These are phyloP conservation scores for Pichia deserticola DNA, from an alignment of 805 yeast genomes.

Conservation along the genomic window DNA sequence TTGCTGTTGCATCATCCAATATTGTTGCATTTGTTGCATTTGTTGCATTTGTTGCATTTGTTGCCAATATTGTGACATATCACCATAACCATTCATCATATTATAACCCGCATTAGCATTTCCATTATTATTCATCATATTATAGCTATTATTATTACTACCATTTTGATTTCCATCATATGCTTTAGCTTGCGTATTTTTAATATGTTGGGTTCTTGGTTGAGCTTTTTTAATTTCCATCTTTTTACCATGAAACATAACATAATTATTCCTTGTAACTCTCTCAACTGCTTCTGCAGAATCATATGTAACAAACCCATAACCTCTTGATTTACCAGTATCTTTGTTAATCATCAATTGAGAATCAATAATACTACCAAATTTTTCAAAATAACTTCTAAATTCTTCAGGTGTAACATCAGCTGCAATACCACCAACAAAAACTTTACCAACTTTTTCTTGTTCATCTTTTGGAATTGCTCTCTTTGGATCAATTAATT, in stretches of 20 bases:
- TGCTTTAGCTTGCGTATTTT: conserved; percentile 3
- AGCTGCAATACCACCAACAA: conserved; percentile 94
- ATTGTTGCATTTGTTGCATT: conserved; percentile 31
- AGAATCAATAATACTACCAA: conserved; percentile 89
- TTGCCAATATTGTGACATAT: conserved; percentile 50
- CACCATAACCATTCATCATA: conserved; percentile 27
- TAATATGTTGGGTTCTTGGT: conserved; percentile 60
- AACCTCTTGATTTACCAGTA: conserved; percentile 94
- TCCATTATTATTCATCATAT: neutral
- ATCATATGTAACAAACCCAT: conserved; percentile 94
- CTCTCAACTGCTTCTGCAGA: conserved; percentile 90
- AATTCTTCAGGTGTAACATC: conserved; percentile 90
- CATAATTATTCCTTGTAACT: conserved; percentile 73
- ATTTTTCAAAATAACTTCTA: conserved; percentile 75
- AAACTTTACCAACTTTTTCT: conserved; percentile 92
- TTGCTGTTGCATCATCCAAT: conserved; percentile 23
- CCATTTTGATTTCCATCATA: conserved; percentile 17
- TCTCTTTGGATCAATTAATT: conserved; percentile 93
- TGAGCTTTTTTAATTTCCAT: conserved; percentile 83
- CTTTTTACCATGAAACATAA: conserved; percentile 77
- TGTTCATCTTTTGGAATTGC: conserved; percentile 98
- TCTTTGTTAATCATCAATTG: conserved; percentile 96
- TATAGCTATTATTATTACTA: conserved; percentile 13
- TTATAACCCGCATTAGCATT: conserved; percentile 18
- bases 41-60: conserved; percentile 50